Conservation (phyloP, 257 asterid species). For the Anisodus acutangulus region DNA sequence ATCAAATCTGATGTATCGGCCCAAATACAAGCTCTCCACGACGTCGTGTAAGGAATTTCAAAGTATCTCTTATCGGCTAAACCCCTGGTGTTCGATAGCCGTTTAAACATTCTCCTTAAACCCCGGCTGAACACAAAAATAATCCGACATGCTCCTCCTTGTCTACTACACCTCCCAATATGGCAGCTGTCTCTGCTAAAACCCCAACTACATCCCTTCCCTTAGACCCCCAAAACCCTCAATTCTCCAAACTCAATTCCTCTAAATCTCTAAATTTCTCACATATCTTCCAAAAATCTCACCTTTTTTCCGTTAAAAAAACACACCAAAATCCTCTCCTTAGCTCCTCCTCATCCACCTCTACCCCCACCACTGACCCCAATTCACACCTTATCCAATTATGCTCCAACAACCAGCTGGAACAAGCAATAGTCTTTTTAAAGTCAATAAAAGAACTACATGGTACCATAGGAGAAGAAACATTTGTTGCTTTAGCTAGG, state of each 20-base stretch:
- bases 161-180: conserved; percentile 36
- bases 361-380: conserved; percentile 63
- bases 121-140: conserved; percentile 37
- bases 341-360: conserved; percentile 41
- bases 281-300: conserved; percentile 44
- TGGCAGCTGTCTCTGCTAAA: conserved; percentile 59
- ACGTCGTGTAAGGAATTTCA: neutral
- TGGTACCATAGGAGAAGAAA: conserved; percentile 66
- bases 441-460: conserved; percentile 33
- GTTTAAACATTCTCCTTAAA: conserved; percentile 57
- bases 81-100: conserved; percentile 31
- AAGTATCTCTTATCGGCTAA: conserved; percentile 19
- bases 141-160: conserved; percentile 43
- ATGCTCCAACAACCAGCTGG: conserved; percentile 63
- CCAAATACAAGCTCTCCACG: neutral
- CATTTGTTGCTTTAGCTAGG: conserved; percentile 67
- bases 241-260: conserved; percentile 40
- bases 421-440: conserved; percentile 60
- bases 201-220: conserved; percentile 52
- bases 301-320: conserved; percentile 48
- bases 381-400: conserved; percentile 65
- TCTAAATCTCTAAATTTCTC: conserved; percentile 49
- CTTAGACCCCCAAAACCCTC: conserved; percentile 43
- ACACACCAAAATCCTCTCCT: conserved; percentile 49
- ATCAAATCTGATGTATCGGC: neutral